Evolutionary conservation across 148 eudicot genomes (phyloP).

Genomic region (Vaccinium vitisidaea): DNA sequence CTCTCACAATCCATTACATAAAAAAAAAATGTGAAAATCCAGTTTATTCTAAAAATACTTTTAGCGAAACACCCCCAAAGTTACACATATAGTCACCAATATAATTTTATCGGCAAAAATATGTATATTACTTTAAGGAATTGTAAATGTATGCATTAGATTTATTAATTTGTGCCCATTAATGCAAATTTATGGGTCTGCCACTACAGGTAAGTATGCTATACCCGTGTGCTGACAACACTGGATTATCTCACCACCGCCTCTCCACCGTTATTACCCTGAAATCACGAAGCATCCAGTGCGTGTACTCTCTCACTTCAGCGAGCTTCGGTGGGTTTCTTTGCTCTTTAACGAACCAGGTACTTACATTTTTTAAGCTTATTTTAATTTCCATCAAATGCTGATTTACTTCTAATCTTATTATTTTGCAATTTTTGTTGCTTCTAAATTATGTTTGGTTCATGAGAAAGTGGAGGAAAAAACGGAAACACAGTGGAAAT

Average conservation of each 20-base stretch:
- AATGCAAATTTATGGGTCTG: too few relatives aligned
- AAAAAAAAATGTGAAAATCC: too few relatives aligned
- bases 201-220: not conserved
- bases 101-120: too few relatives aligned
- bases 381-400: not conserved
- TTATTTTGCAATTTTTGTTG: not conserved
- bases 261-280: not conserved
- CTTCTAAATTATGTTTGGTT: not conserved
- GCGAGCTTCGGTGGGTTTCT: not conserved
- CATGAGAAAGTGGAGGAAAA: not conserved
- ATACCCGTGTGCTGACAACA: not conserved
- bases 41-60: too few relatives aligned
- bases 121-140: too few relatives aligned
- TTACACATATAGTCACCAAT: too few relatives aligned
- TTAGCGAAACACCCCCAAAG: too few relatives aligned
- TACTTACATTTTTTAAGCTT: not conserved
- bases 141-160: too few relatives aligned
- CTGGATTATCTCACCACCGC: not conserved
- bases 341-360: not conserved
- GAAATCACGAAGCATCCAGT: constrained; percentile 1
- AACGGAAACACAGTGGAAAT: too few relatives aligned
- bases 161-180: too few relatives aligned
- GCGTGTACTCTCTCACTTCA: not conserved
- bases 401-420: not conserved
- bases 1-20: too few relatives aligned